Evolutionary conservation across 306 rosid genomes (phyloP), one percentile per base, ranked within the genome.

Genomic region (Myrica gale): DNA sequence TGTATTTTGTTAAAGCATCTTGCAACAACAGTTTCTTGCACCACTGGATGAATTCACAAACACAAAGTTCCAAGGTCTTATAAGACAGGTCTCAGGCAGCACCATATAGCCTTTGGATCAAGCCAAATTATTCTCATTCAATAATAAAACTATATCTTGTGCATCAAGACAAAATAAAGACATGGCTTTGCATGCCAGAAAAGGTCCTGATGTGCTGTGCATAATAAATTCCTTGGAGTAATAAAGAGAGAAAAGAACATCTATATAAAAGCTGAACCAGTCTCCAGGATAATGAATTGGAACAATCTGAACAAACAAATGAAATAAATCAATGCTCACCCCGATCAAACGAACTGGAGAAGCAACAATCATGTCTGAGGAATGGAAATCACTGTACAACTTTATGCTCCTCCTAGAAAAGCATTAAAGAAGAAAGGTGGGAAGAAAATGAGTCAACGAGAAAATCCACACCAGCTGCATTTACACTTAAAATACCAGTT

Each of bases 291-390:
- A 41, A 56, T 54, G 73, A 58, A 23, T 39, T 54, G 50, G n/a
- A 77, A 52, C 63, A 39, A 79, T 71, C 66, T 39, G 80, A 68
- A 21, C 41, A 62, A 61, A 6, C 20, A 75, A 70, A 71, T 55
- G 15, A 41, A 51, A 67, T 43, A 10, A 52, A 8, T 57, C 71
- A 46, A 17, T 44, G 52, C 88, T 81, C 84, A 94, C 98, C 47
- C 89, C 87, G 76, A 83, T 80, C 84, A 94, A 87, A 82, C 85
- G 82, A 74, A 94, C 88, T 54, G 98, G 84, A 71, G 98, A 94
- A 70, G 96, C 95, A 80, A 94, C 89, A 75, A 94, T 90, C 58
- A 94, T 80, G 79, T 94, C 97, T 2, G 98, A 92, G 71, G 97
- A 85, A 88, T 90, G 89, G 83, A 92, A 94, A 82, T 90, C 97